Conservation (phyloP, 768 basidiomycete genomes). For the Termitomyces sp. region DNA sequence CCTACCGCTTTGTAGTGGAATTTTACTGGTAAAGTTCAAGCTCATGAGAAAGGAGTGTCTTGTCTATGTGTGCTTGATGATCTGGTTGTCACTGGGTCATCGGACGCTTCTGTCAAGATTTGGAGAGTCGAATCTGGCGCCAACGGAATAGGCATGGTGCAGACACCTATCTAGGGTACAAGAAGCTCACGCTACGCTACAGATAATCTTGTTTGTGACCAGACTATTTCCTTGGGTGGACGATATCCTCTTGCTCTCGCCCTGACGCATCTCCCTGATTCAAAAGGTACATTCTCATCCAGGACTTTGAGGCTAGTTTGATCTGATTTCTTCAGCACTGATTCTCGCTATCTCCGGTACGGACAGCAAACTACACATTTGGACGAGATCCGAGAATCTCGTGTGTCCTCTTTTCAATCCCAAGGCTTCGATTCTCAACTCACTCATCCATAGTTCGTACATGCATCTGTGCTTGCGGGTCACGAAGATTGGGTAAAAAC, state of each 20-base stretch:
- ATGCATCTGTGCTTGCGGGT: slow-evolving; percentile 60
- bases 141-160: slow-evolving; percentile 28
- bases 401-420: slow-evolving; percentile 31
- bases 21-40: slow-evolving; percentile 37
- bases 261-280: slow-evolving; percentile 59
- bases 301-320: neutral
- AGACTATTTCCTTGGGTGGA: slow-evolving; percentile 60
- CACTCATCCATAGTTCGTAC: slow-evolving; percentile 45
- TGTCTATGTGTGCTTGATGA: slow-evolving; percentile 50
- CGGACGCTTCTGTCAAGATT: slow-evolving; percentile 75
- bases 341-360: slow-evolving; percentile 86
- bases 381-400: slow-evolving; percentile 56
- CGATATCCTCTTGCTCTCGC: slow-evolving; percentile 75
- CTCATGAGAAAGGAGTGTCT: slow-evolving; percentile 70
- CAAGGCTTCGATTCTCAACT: neutral
- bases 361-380: slow-evolving; percentile 75
- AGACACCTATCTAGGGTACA: neutral
- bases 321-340: slow-evolving; percentile 33
- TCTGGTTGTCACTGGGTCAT: slow-evolving; percentile 72
- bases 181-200: slow-evolving; percentile 1
- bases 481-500: slow-evolving; percentile 96
- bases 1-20: slow-evolving; percentile 32
- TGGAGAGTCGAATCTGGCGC: slow-evolving; percentile 47
- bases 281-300: slow-evolving; percentile 46
- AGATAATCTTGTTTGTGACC: slow-evolving; percentile 42